A percentile compares a stretch with the other conserved stretches of the same genome.
Conservation (phyloP, 495 filamentous ascomycete genomes). For the Aspergillus homomorphus region DNA sequence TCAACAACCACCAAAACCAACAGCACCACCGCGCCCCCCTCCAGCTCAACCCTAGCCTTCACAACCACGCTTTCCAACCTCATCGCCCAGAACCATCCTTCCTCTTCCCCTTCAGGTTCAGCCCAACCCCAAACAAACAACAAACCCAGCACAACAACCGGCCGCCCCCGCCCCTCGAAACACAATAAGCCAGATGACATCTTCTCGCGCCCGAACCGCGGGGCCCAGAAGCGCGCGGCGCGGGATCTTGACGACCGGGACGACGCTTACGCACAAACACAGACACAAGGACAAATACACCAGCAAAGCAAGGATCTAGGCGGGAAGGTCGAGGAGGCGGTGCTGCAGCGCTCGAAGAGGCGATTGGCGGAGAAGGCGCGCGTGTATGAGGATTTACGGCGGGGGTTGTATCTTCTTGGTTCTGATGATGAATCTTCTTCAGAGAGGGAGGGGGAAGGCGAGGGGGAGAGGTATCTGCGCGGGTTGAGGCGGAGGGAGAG, state of each 20-base stretch:
- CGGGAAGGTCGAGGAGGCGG: constrained; percentile 43
- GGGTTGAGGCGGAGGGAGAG: constrained; percentile 40
- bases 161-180: constrained; percentile 65
- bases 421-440: background rate
- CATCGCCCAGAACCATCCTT: constrained; percentile 53
- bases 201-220: constrained; percentile 69
- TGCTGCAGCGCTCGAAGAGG: constrained; percentile 59
- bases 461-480: constrained; percentile 27
- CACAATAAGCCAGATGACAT: constrained; percentile 67
- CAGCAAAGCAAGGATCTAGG: constrained; percentile 34
- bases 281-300: constrained; percentile 29
- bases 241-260: constrained; percentile 44
- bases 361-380: constrained; percentile 85
- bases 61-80: constrained; percentile 72
- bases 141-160: constrained; percentile 34
- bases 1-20: constrained; percentile 47
- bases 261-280: constrained; percentile 37
- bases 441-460: constrained; percentile 41
- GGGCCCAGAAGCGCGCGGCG: constrained; percentile 60
- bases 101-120: too few species aligned
- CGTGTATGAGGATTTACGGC: constrained; percentile 79
- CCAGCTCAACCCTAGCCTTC: constrained; percentile 76
- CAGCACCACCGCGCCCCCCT: constrained; percentile 45
- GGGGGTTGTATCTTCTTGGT: constrained; percentile 56
- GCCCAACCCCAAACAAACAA: too few species aligned